These are phyloP conservation scores for Noccaea caerulescens DNA, from an alignment of 345 rosid species.

Conservation along the genomic window DNA sequence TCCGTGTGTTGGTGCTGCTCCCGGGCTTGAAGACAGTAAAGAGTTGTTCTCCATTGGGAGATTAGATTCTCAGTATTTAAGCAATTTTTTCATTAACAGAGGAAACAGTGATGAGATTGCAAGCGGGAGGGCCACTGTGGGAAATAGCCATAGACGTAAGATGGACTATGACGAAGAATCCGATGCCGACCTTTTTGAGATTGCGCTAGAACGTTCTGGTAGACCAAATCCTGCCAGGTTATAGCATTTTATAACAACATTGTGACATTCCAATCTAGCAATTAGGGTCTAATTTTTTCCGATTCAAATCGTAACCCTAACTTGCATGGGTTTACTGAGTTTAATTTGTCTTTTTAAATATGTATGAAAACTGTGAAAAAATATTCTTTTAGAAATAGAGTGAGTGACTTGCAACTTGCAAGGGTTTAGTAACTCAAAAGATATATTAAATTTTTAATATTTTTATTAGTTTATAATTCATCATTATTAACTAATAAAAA, in stretches of 20 bases:
- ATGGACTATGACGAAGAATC: conserved; percentile 77
- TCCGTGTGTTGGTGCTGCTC: conserved; percentile 49
- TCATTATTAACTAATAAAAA: too few species aligned
- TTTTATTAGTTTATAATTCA: too few species aligned
- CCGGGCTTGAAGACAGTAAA: conserved; percentile 78
- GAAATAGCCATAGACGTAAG: conserved; percentile 37
- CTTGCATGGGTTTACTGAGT: too few species aligned
- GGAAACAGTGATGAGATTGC: conserved; percentile 45
- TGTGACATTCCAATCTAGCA: not conserved
- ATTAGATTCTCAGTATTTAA: conserved; percentile 79
- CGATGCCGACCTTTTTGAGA: conserved; percentile 91
- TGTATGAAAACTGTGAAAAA: too few species aligned
- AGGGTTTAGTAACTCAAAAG: too few species aligned
- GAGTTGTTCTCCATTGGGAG: conserved; percentile 94
- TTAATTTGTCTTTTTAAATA: too few species aligned
- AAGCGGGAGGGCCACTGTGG: conserved; percentile 42
- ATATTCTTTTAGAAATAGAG: too few species aligned
- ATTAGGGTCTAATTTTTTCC: too few species aligned
- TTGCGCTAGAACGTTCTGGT: conserved; percentile 61
- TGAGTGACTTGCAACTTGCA: too few species aligned
- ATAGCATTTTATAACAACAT: conserved; percentile 21
- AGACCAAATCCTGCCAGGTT: conserved; percentile 49
- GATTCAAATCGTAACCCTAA: too few species aligned
- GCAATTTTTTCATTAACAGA: conserved; percentile 50
- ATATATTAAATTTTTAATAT: too few species aligned